Percentiles rank a stretch among this genome's conserved stretches.
These are phyloP conservation scores for Elaeis guineensis DNA, from an alignment of 176 grass and related monocot species.

Conservation along the genomic window DNA sequence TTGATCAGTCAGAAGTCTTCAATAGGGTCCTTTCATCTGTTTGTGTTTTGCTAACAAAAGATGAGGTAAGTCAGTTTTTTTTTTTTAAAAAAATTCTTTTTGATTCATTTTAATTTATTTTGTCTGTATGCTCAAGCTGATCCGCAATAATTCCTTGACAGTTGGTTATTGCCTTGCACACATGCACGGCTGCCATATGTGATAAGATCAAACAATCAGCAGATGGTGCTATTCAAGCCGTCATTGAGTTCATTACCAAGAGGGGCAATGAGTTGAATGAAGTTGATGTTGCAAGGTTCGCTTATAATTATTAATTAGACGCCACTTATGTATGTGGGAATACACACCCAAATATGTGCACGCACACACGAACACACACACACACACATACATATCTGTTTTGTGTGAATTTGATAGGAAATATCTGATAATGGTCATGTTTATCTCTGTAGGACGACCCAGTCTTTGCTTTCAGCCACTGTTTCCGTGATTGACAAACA, in stretches of 20 bases:
- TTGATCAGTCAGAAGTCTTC: slow-evolving; percentile 87
- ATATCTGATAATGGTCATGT: slow-evolving; percentile 2
- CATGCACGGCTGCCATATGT: slow-evolving; percentile 69
- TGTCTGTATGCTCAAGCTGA: slow-evolving; percentile 5
- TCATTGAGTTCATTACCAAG: slow-evolving; percentile 77
- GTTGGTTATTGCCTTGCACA: slow-evolving; percentile 69
- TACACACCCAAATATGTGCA: no score
- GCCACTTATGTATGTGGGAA: no score
- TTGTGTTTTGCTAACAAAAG: slow-evolving; percentile 77
- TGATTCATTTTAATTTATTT: slow-evolving; percentile 3
- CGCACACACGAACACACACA: no score
- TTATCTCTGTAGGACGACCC: slow-evolving; percentile 60
- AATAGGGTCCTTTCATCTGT: slow-evolving; percentile 76
- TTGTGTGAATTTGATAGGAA: no score
- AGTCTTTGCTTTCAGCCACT: slow-evolving; percentile 78
- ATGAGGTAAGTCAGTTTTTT: slow-evolving; percentile 41
- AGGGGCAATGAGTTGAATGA: slow-evolving; percentile 90
- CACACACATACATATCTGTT: no score
- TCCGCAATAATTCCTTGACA: slow-evolving; percentile 28
- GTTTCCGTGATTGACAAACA: slow-evolving; percentile 66
- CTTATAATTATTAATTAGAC: no score
- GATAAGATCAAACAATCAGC: slow-evolving; percentile 97
- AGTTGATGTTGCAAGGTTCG: slow-evolving; percentile 76
- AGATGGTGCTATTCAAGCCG: slow-evolving; percentile 88
- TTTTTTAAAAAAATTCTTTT: slow-evolving; percentile 5